These are phyloP conservation scores for Suhomyces chickasaworum DNA, from an alignment of 1,139 yeast genomes.

Conservation along the genomic window DNA sequence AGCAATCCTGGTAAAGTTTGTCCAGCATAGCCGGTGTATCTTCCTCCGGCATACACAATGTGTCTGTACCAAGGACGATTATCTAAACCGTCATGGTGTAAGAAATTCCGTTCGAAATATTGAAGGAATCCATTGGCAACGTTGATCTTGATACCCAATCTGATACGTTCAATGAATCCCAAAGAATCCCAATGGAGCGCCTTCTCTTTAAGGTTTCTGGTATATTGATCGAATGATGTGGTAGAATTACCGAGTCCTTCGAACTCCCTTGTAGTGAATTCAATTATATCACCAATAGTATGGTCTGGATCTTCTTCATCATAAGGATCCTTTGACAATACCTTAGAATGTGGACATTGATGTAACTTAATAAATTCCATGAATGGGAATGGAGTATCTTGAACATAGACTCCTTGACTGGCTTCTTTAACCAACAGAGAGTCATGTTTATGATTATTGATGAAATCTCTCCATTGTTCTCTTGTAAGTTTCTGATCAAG, in stretches of 20 bases:
- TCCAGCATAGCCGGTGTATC: slow-evolving; percentile 85
- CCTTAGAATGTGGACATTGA: slow-evolving; percentile 23
- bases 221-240: slow-evolving; percentile 37
- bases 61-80: slow-evolving; percentile 86
- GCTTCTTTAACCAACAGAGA: slow-evolving; percentile 26
- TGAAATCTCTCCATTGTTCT: slow-evolving; percentile 22
- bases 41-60: slow-evolving; percentile 78
- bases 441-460: slow-evolving; percentile 19
- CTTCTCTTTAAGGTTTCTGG: slow-evolving; percentile 35
- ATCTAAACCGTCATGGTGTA: slow-evolving; percentile 62
- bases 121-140: slow-evolving; percentile 47
- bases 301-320: slow-evolving; percentile 5
- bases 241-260: slow-evolving; percentile 30
- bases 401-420: slow-evolving; percentile 25
- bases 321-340: slow-evolving; percentile 10
- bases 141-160: slow-evolving; percentile 35
- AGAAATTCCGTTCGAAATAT: slow-evolving; percentile 67
- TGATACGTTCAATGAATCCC: slow-evolving; percentile 44
- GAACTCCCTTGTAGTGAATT: slow-evolving; percentile 30
- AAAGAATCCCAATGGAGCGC: slow-evolving; percentile 38
- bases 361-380: slow-evolving; percentile 25
- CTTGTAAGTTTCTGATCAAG: slow-evolving; percentile 15
- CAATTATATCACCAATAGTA: slow-evolving; percentile 5
- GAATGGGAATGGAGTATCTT: slow-evolving; percentile 23
- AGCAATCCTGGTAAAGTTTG: slow-evolving; percentile 77